Base-by-base conservation (phyloP, 164 flowering plant genomes). In the Magnolia kwangsiensis region DNA sequence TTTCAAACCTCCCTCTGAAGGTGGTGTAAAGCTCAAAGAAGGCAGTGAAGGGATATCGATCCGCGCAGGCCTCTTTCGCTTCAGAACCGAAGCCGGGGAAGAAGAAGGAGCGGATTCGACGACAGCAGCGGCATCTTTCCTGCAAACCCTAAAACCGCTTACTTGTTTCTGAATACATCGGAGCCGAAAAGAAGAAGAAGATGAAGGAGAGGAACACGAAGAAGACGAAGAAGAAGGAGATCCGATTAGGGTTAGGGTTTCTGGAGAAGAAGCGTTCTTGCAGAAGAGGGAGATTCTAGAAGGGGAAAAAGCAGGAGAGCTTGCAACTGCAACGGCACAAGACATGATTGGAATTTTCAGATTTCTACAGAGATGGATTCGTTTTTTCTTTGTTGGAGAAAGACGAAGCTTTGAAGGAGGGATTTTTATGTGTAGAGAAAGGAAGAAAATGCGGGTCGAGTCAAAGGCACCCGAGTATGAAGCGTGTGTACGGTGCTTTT, bases 11-110 rank as follows among this genome's bases (percentile, higher is more conserved):
- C 16, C 23, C 31, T 58, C 64, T 77, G 65, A 23, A 70, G 50
- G 76, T 51, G 63, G 50, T 58, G 51, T 74, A 79, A 72, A 85
- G 82, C 64, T 84, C 76, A 78, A 23, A 51, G 72, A 66, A 1
- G 88, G 49, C 50, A 84, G 79, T 16, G 81, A 76, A 50, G 98
- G 98, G 73, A 93, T 88, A 80, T 87, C 85, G 27, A 95, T 84
- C 85, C 80, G 87, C 8, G 91, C 82, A 67, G 95, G 97, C 77
- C 97, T 84, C 81, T 90, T 91, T 83, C 95, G 80, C 89, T 90
- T 93, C 83, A 84, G 72, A 49, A 81, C 58, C 78, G 74, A 1
- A 18, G 74, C 8, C 45, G 75, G 21, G 4, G 72, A 68, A n/a
- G 55, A 31, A 69, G 31, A 14, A 61, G 19, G 23, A 23, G 59